Evolutionary conservation across 2,329 filamentous ascomycete species (phyloP).

Genomic region (Metarhizium guizhouense): DNA sequence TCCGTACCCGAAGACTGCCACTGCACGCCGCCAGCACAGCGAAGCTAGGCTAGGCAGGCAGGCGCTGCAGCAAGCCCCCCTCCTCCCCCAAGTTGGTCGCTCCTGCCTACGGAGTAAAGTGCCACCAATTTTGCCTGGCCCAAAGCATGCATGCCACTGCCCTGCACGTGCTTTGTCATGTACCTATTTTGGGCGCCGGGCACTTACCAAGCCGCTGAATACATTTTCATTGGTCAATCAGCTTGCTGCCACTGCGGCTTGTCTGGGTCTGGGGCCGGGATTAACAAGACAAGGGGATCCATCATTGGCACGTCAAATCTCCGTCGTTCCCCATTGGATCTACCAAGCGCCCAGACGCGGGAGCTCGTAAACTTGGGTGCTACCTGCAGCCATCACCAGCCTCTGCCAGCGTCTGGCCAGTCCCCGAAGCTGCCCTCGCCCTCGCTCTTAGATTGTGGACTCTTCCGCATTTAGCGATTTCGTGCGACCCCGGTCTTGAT

Average conservation of each 20-base stretch:
- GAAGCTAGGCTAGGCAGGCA: neutral
- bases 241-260: neutral
- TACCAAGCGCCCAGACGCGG: conserved; percentile 7
- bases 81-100: neutral
- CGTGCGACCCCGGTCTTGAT: neutral
- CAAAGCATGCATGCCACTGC: neutral
- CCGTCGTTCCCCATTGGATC: conserved; percentile 5
- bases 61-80: neutral
- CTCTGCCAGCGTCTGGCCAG: neutral
- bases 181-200: conserved; percentile 5
- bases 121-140: neutral
- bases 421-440: neutral
- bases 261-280: neutral
- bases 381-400: no score
- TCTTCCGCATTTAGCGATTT: neutral
- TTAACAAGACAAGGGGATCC: neutral
- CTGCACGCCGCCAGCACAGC: neutral
- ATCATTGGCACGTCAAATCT: neutral
- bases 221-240: neutral
- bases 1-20: no score
- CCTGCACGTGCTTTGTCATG: conserved; percentile 5
- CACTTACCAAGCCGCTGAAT: conserved; percentile 1
- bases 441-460: neutral
- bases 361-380: neutral
- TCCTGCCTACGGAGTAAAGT: neutral